Conservation (phyloP, 2,329 filamentous ascomycete species). For the Harringtonia lauricola region DNA sequence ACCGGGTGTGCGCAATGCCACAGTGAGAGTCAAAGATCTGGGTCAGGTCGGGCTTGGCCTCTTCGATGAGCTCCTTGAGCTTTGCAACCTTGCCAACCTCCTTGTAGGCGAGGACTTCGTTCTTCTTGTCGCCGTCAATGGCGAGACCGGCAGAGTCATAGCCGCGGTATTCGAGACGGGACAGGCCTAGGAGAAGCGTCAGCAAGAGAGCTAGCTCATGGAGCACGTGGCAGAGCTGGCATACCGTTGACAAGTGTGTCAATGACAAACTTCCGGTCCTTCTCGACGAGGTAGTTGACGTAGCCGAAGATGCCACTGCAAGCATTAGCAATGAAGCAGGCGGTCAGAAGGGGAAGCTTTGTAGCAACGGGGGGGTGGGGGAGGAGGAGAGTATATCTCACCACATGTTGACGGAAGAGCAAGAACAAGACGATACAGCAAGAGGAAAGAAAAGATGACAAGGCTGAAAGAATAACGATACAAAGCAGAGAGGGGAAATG, state of each 20-base stretch:
- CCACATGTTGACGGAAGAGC: conserved; percentile 21
- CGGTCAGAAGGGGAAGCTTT: not conserved
- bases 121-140: conserved; percentile 96
- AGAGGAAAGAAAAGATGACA: not conserved
- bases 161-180: conserved; percentile 93
- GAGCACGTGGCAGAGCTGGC: conserved; percentile 17
- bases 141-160: conserved; percentile 97
- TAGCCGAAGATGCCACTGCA: conserved; percentile 90
- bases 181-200: conserved; percentile 80
- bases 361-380: not conserved
- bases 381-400: conserved; percentile 11
- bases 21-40: conserved; percentile 97
- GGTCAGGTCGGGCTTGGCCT: conserved; percentile 70
- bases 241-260: conserved; percentile 92
- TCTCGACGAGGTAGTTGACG: conserved; percentile 98
- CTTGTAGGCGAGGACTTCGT: conserved; percentile 94
- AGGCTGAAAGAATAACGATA: not conserved
- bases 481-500: not conserved
- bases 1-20: conserved; percentile 96
- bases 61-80: conserved; percentile 83
- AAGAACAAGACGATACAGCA: not conserved
- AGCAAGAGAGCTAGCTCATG: too few species aligned
- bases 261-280: conserved; percentile 93
- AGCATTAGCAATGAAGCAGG: not conserved
- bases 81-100: conserved; percentile 99